Evolutionary conservation across 371 early-diverging fungal genomes (phyloP), one percentile per base, ranked within the genome.

Genomic region (Lichtheimia ramosa): DNA sequence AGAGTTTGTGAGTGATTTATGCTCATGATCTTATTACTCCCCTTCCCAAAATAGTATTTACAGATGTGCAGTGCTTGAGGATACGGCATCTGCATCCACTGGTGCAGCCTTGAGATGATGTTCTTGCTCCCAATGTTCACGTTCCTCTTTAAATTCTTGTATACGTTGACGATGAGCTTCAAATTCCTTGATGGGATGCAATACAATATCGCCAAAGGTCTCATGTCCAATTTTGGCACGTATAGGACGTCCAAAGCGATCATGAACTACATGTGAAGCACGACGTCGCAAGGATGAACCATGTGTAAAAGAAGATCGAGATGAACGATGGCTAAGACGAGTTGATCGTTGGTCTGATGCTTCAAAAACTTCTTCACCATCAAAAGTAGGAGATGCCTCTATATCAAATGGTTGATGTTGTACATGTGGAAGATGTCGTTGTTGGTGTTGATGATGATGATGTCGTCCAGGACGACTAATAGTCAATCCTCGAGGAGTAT

Each of bases 151-250:
- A 50, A 65, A 80, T 23, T 68, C 70, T 40, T 74, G 59, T 7
- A 54, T 5, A 58, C 80, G 73, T 46, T 64, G 65, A 43, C 71
- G 68, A 59, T 73, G 75, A 2, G 73, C 48, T 24, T 73, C 68
- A 14, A 63, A 51, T 46, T 76, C 69, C 42, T 67, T 65, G 15
- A 76, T 28, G 16, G 80, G 80, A 59, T 80, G 66, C 25, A 73
- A 41, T 24, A 80, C 25, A 0, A 71, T 39, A 48, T 80, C 80
- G 66, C 80, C 80, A 71, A 73, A 73, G 0, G 77, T 76, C 48
- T 80, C 80, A 6, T 66, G 64, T 15, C 73, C 75, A 61, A 21
- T 5, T 70, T 48, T 73, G 27, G 53, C 46, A 41, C 64, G 63
- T 23, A 79, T 20, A 16, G 77, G 80, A 25, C 67, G 65, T 39